Evolutionary conservation across 208 protist species (phyloP).

Genomic region (Leishmania guyanensis): DNA sequence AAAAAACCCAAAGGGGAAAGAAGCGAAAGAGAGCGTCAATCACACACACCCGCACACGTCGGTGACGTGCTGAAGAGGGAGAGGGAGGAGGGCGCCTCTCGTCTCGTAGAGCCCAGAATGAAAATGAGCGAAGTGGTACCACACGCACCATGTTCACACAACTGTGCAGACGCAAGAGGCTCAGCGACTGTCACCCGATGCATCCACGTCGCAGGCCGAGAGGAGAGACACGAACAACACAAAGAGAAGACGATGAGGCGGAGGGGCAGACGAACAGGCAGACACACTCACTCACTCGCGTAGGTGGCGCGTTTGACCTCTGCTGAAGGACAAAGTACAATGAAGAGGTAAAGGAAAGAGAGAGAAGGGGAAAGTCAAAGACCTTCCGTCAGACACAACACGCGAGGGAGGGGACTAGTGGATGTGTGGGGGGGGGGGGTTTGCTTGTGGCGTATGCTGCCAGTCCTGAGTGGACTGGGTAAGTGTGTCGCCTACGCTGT

Average conservation of each 20-base stretch:
- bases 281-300: not conserved
- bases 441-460: too few species aligned
- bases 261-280: not conserved
- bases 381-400: too few species aligned
- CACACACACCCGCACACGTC: not conserved
- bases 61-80: not conserved
- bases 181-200: too few species aligned
- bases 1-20: not conserved
- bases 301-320: not conserved
- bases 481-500: too few species aligned
- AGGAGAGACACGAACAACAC: not conserved
- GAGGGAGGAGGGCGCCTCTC: not conserved
- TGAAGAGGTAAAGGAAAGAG: not conserved
- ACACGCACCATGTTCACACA: too few species aligned
- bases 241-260: not conserved
- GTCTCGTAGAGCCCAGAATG: too few species aligned
- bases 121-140: not conserved
- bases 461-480: too few species aligned
- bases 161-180: too few species aligned
- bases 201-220: too few species aligned
- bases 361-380: not conserved
- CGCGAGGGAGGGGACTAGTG: too few species aligned
- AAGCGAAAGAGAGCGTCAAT: not conserved
- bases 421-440: too few species aligned
- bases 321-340: not conserved